Percentiles rank a stretch among this genome's conserved stretches.
Evolutionary conservation across 2,329 filamentous ascomycete species (phyloP).

Genomic region (Myriosclerotinia duriaeana): DNA sequence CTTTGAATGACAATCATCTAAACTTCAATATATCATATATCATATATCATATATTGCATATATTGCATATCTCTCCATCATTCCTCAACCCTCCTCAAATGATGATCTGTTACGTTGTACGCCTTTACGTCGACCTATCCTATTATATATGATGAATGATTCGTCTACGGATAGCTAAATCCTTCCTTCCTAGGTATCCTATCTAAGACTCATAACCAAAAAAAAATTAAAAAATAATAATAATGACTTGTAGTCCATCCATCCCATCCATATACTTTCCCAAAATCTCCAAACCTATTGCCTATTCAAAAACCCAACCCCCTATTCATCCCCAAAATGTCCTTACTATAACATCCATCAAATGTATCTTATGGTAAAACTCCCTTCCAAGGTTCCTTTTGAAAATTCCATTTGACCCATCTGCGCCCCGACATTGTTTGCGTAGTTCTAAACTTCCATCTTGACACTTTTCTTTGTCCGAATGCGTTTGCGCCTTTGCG

Average conservation of each 20-base stretch:
- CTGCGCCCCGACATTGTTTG: conserved; percentile 19
- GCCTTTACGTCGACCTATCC: neutral
- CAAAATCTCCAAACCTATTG: neutral
- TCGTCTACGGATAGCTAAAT: neutral
- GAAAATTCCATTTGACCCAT: conserved; percentile 1
- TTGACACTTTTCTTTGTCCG: conserved; percentile 29
- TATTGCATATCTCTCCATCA: neutral
- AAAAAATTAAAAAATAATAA: neutral
- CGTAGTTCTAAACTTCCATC: conserved; percentile 20
- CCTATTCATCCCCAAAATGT: neutral
- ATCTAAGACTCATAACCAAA: no score
- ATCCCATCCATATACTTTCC: neutral
- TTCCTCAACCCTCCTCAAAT: neutral
- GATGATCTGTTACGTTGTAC: neutral
- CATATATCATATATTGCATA: neutral
- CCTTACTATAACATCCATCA: neutral
- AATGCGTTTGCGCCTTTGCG: conserved; percentile 37
- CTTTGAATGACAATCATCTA: neutral
- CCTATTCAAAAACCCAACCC: neutral
- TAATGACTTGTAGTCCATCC: no score
- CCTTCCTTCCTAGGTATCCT: neutral
- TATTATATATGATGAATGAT: neutral
- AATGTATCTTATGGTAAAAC: conserved; percentile 2
- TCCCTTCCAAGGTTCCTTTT: neutral
- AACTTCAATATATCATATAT: neutral